Evolutionary conservation across 441 rosid species (phyloP), one percentile per base, ranked within the genome.

Genomic region (Syzygium syzygioides): DNA sequence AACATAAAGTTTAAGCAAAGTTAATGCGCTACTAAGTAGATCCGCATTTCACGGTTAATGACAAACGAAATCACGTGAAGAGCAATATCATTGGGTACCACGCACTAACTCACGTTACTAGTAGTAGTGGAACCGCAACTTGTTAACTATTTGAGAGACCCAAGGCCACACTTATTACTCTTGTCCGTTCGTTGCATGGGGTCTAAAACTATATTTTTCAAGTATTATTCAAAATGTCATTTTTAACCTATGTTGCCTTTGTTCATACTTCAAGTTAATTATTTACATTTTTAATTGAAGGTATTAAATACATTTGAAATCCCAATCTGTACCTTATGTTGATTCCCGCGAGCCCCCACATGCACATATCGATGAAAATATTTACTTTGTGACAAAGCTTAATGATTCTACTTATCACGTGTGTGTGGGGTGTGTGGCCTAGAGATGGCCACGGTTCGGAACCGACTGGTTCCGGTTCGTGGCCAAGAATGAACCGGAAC

Each of bases 61-160:
- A 60, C 0, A 28, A 1, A 57, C 3, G 14, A 30, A 59, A 26
- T 59, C 64, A 59, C 15, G 28, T 26, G 3, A 11, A 59, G n/a
- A 59, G 64, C 7, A 59, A 59, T 59, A 59, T 59, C 17, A 59
- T 26, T 28, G 17, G 32, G 4, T 28, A 60, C 17, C 32, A 28
- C 32, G 5, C 2, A 57, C 1, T 28, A 1, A 3, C 68, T 14
- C 34, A 62, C 14, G 10, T 5, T 0, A 62, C 20, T 0, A 62
- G 71, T 19, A 1, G 5, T 0, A n/a, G 10, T 7, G n/a, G 71
- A n/a, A 62, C 17, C 0, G 1, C 17, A 64, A 0, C 30, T 64
- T 64, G 0, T 3, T n/a, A 64, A 30, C 5, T 64, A n/a, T n/a
- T 64, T 7, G 37, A 7, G 37, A 64, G 37, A 64, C 37, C 71